Base-by-base conservation (phyloP, 2,329 filamentous ascomycete genomes). In the Verruconis gallopava region DNA sequence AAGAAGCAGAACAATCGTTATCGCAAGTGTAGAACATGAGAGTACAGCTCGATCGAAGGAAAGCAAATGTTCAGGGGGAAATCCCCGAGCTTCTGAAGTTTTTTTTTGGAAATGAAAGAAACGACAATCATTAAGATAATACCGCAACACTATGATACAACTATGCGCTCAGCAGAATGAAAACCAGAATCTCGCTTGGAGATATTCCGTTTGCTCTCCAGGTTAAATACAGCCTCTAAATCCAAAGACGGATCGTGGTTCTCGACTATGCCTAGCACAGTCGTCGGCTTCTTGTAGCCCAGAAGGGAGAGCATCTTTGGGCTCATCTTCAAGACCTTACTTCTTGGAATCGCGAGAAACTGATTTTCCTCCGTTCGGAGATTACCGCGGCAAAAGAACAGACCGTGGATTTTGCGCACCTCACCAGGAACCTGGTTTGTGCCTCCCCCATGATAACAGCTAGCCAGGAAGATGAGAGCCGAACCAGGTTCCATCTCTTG, bases 341-440 rank as follows among this genome's bases (percentile, higher is more conserved):
- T 59, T 3, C 51, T 35, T 2, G 57, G 53, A 12, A 60, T 48
- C 2, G 55, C 54, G 3, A 60, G 40, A 33, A 59, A 58, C 42
- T 60, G 57, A 40, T 60, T 60, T 42, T 60, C 57, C 42, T 60
- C 55, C 4, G 53, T 52, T 9, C 57, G 51, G 3, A 56, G 38
- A 18, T 44, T 52, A 0, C 57, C 57, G 2, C 51, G 48, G 13
- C 52, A 38, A 34, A 60, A 59, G 45, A 60, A 59, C 4, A 58
- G 34, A 5, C 55, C 49, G 33, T 60, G 50, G 28, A 60, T 45
- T 12, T 47, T 53, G 12, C 57, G 53, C 5, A 52, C 38, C 13
- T 43, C 45, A n/a, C 44, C 49, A 1, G 60, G 4, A 32, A 40
- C 18, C 25, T 33, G 9, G 33, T 40, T 40, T 28, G n/a, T n/a